phyloP scores from a whole-genome alignment of 2,329 filamentous ascomycete species.

The Annulohypoxylon truncatum region DNA sequence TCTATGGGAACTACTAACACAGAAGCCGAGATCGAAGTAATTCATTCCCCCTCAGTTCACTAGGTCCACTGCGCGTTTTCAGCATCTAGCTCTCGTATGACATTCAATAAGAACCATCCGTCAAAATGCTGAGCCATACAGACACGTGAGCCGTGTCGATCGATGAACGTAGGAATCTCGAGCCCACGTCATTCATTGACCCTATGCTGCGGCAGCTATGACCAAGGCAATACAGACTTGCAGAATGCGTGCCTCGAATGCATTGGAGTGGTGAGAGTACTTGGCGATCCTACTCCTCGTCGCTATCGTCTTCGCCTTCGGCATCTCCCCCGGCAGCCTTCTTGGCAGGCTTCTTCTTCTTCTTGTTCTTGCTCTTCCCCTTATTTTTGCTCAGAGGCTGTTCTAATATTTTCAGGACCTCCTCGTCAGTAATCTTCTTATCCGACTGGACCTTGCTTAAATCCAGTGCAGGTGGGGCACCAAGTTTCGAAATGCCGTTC shows the following conservation, averaged over 20 bases:
- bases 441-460: constrained; percentile 88
- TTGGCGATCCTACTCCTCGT: constrained; percentile 41
- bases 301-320: constrained; percentile 41
- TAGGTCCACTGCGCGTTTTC: constrained; percentile 16
- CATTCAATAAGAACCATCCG: constrained; percentile 12
- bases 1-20: constrained; percentile 36
- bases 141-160: constrained; percentile 17
- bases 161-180: constrained; percentile 5
- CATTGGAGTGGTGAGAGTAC: background rate
- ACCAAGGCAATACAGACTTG: constrained; percentile 19
- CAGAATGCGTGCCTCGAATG: constrained; percentile 22
- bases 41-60: constrained; percentile 6
- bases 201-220: constrained; percentile 4
- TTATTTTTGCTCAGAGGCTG: constrained; percentile 87
- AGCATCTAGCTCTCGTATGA: constrained; percentile 6
- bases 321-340: constrained; percentile 58
- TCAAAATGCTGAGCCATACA: constrained; percentile 10
- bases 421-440: constrained; percentile 98
- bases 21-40: constrained; percentile 25
- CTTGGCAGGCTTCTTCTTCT: constrained; percentile 77
- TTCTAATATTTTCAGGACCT: constrained; percentile 93
- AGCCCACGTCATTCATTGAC: constrained; percentile 5
- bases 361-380: constrained; percentile 93
- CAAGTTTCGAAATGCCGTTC: constrained; percentile 91
- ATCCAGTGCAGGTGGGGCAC: constrained; percentile 80